Evolutionary conservation across 2,329 filamentous ascomycete species (phyloP), one percentile per base, ranked within the genome.

Genomic region (Xylariaceae sp.): DNA sequence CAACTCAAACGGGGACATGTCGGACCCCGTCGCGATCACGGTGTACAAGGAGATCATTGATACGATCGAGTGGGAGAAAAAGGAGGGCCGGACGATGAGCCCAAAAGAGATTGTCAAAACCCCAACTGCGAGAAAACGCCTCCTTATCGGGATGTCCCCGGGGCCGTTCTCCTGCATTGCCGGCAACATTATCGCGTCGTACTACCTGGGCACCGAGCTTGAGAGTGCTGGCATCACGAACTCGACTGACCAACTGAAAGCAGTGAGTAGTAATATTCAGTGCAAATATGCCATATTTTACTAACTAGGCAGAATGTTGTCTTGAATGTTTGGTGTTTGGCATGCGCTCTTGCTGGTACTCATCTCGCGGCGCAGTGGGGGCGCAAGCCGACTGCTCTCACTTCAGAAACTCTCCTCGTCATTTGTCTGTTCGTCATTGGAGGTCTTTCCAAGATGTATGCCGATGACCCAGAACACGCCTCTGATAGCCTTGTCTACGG

Each of bases 391-490:
- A 76, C 74, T 0, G 77, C 76, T 2, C 61, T 78, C 3, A 56
- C 75, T 9, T 76, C 74, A 0, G 71, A 77, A 45, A 52, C 54
- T 12, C 61, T 76, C 10, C 61, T 79, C 5, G 72, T 74, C 2
- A 50, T 76, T 19, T 81, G 75, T 40, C 73, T 84, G 1, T 82
- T 82, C 61, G 71, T 82, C 50, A 76, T 83, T 40, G 80, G 81
- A 1, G 78, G 73, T 1, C 67, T 84, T 3, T 77, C 78, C 4
- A 82, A 82, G 57, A 60, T 67, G 18, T 75, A 71, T 21, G 65
- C 65, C 10, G 69, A 70, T 46, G 46, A 71, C 42, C 65, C 65
- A 5, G 50, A 65, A 10, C 61, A 63, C 2, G 67, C 67, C 4
- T 70, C 70, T 1, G 42, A 59, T 9, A 66, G 65, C 46, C 60